Evolutionary conservation across 106 monocot species (phyloP), one percentile per base, ranked within the genome.

Genomic region (Dendrobium huoshanense): DNA sequence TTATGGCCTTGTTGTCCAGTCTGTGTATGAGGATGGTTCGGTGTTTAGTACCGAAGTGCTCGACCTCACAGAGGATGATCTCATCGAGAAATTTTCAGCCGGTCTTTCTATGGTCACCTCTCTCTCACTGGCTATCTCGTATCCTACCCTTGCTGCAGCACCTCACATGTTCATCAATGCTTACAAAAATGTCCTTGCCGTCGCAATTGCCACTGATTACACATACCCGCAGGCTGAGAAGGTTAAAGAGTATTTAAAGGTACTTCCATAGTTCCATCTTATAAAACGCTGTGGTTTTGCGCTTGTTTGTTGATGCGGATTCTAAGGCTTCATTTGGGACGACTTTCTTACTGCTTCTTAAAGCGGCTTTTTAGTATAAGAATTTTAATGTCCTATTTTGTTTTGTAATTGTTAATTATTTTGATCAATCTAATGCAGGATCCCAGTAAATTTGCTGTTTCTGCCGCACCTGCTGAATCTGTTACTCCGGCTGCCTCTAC

Each of bases 101-200:
- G 93, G 93, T 56, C 81, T 96, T 31, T 84, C 87, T 1, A 87
- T 96, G 93, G 88, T 96, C 20, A 85, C 96, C 48, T 90, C 91
- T 0, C 67, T 96, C 7, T 84, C 91, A 0, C 55, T 96, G 81
- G 96, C 88, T 9, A 42, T 96, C 33, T 91, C 90, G 0, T 96
- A 93, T 79, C 91, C 93, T 20, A 93, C 93, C 22, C 24, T 93
- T 0, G 90, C 83, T 11, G 93, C 93, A 2, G 90, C 91, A 1
- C 93, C 93, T 0, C 96, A 96, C 80, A 93, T 96, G 93, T 96
- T 96, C 84, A 80, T 93, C 59, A 96, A 96, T 78, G 87, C 90
- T 4, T 93, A 96, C 84, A 93, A 93, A 87, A 96, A 93, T 78
- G 91, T 92, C 2, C 88, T 96, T 20, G 89, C 91, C 0, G 85